These are phyloP conservation scores for Penicillium antarcticum DNA, from an alignment of 495 filamentous ascomycete genomes.

Conservation along the genomic window DNA sequence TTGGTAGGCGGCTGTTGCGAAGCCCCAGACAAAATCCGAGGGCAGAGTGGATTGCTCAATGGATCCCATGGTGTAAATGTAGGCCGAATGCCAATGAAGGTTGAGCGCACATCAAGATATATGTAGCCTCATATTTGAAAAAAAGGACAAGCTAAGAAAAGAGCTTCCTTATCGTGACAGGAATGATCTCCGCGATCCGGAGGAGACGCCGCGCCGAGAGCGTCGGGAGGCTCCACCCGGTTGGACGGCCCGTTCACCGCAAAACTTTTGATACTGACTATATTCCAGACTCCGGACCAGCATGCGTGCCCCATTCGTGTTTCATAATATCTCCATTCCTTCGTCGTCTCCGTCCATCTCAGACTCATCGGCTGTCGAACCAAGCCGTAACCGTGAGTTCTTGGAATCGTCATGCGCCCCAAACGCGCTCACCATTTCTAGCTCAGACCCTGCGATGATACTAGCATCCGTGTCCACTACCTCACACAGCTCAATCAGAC, in stretches of 20 bases:
- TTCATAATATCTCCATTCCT: constrained; percentile 58
- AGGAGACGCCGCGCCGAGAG: constrained; percentile 40
- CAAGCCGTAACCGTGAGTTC: constrained; percentile 43
- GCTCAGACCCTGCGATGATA: constrained; percentile 77
- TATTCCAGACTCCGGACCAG: constrained; percentile 11
- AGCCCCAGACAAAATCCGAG: constrained; percentile 78
- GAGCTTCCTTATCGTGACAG: constrained; percentile 29
- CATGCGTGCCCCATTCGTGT: constrained; percentile 25
- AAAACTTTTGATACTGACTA: background rate
- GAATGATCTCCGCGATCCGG: constrained; percentile 57
- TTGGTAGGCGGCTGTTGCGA: constrained; percentile 79
- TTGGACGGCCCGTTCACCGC: constrained; percentile 30
- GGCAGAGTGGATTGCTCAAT: constrained; percentile 47
- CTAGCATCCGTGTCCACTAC: constrained; percentile 88
- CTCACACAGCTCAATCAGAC: constrained; percentile 85
- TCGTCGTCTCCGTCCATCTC: constrained; percentile 70
- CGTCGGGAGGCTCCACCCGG: constrained; percentile 21
- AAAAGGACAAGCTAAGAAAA: background rate
- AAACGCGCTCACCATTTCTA: constrained; percentile 73
- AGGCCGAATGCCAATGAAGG: constrained; percentile 37
- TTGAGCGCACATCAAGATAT: constrained; percentile 2
- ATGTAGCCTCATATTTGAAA: constrained; percentile 7
- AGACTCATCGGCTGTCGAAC: constrained; percentile 55
- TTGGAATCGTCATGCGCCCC: constrained; percentile 54
- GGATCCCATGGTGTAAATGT: constrained; percentile 29